Evolutionary conservation across 2,329 filamentous ascomycete species (phyloP), one percentile per base, ranked within the genome.

Genomic region (Blastomyces parvus): DNA sequence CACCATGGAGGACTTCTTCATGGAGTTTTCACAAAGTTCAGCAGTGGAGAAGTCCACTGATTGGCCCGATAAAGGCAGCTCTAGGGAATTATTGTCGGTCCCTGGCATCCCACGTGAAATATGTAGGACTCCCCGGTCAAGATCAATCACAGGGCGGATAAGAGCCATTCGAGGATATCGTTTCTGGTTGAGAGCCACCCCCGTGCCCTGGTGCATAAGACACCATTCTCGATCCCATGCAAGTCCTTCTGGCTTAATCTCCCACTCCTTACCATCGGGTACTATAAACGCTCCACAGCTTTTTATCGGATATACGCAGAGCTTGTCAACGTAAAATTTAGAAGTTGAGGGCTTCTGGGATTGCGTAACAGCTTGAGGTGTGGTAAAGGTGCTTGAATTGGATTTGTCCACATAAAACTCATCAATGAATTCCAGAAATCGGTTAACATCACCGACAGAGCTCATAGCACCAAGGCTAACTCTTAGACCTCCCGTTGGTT

Each of bases 141-240:
- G 84, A 69, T 97, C 89, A 50, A 97, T 79, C 4, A 72, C 74
- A 7, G 94, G 93, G 60, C 83, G 83, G 60, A 99, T 81, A 4
- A 97, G 82, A 14, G 90, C 88, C 93, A 99, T 97, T 42, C 82
- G 85, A 2, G 92, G 90, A 71, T 94, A 88, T 67, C 87, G 83
- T 77, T 97, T 99, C 75, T 97, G 93, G 72, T 85, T 96, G 62
- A 99, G 79, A 6, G 88, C 91, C 69, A 87, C 86, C 0, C 90
- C 89, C 0, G 92, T 95, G 53, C 90, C 91, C 71, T 87, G 84
- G 72, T 97, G 92, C 17, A 99, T 82, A 25, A 99, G 79, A 76
- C 93, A 97, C 93, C 94, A 99, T 78, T 97, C 93, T 65, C 94
- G 84, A 74, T 99, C 94, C 91, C 93, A 97, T 9, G 87, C 88